Base-by-base conservation (phyloP, 2,329 filamentous ascomycete species). In the Fusarium cicatricum region DNA sequence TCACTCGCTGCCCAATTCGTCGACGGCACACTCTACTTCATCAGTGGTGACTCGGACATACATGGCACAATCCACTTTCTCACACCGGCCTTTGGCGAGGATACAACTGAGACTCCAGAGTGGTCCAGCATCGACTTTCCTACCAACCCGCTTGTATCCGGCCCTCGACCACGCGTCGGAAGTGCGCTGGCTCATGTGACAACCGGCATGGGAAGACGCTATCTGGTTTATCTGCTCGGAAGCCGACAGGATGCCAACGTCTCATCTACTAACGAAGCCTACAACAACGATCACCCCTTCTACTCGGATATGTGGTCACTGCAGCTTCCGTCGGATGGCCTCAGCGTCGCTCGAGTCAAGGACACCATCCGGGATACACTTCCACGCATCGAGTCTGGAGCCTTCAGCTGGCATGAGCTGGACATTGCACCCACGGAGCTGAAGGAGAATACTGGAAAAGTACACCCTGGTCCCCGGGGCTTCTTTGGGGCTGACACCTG, bases 291-390 rank as follows among this genome's bases (percentile, higher is more conserved):
- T 0, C 55, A 55, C 3, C 49, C 55, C 0, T 64, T 64, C 21
- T 65, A 61, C 47, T 66, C 62, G 1, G 62, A 65, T 15, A 61
- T 64, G 59, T 65, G 62, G 62, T 61, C 62, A 0, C 14, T 65
- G 0, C 62, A 65, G 8, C 19, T 65, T 5, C 59, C 56, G 2
- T 65, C 62, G 0, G 50, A 51, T 5, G 44, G 12, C 1, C 51
- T 39, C 5, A 65, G 52, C n/a, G 59, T 52, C 6, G 61, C 62
- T 1, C n/a, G 45, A 0, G 38, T 55, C 11, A 65, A 65, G 2
- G 62, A 65, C 7, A 42, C 23, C 3, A 58, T 65, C 2, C 59
- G 62, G 0, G 47, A 57, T 11, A 33, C 21, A 2, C 15, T 65
- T 1, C 62, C 62, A 0, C 49, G 62, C 3, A 40, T 55, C 6